A percentile compares a stretch with the other conserved stretches of the same genome.
These are phyloP conservation scores for Monilinia polystroma DNA, from an alignment of 2,329 filamentous ascomycete species.

Conservation along the genomic window DNA sequence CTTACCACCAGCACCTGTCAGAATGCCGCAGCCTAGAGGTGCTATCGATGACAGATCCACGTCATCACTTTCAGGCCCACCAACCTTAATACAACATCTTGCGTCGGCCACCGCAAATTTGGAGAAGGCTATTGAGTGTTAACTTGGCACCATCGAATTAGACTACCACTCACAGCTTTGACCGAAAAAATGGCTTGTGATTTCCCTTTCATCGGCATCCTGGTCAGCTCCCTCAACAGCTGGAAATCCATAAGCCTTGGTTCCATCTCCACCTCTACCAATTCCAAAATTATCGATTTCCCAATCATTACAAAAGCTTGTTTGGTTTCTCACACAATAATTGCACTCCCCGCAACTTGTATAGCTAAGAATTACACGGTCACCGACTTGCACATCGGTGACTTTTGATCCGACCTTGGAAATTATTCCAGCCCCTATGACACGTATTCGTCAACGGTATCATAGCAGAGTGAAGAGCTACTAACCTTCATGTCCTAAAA, in stretches of 20 bases:
- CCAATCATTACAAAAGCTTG: slow-evolving; percentile 38
- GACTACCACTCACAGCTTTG: slow-evolving; percentile 30
- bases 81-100: slow-evolving; percentile 35
- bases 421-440: slow-evolving; percentile 30
- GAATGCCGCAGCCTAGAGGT: slow-evolving; percentile 46
- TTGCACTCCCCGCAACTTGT: slow-evolving; percentile 40
- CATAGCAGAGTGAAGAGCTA: background rate
- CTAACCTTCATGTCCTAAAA: slow-evolving; percentile 39
- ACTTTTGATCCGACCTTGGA: slow-evolving; percentile 28
- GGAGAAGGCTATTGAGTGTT: slow-evolving; percentile 32
- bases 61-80: slow-evolving; percentile 18
- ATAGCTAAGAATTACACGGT: slow-evolving; percentile 42
- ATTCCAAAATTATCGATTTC: slow-evolving; percentile 34
- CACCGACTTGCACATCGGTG: slow-evolving; percentile 23
- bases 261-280: slow-evolving; percentile 26
- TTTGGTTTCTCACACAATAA: slow-evolving; percentile 36
- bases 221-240: slow-evolving; percentile 20
- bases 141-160: background rate
- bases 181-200: slow-evolving; percentile 41
- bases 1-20: slow-evolving; percentile 45
- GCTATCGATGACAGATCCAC: slow-evolving; percentile 41
- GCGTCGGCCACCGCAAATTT: slow-evolving; percentile 35
- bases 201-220: slow-evolving; percentile 17
- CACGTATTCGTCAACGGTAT: background rate
- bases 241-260: slow-evolving; percentile 26